Base-by-base conservation (phyloP, 176 grass and related monocot species). In the Dactylis glomerata region DNA sequence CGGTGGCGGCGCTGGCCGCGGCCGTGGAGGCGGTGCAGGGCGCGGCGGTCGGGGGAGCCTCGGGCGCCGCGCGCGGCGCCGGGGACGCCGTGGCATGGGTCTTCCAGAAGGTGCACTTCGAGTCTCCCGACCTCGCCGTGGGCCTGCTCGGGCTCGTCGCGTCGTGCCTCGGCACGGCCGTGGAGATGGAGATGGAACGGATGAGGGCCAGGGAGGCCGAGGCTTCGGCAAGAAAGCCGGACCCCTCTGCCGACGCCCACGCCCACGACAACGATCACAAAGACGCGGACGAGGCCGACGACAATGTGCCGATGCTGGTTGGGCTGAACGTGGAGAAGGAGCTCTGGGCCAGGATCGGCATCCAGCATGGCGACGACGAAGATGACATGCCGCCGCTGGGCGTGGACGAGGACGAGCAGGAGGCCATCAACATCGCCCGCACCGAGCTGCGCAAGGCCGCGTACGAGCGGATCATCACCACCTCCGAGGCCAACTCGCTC, bases 391-490 rank as follows among this genome's bases (percentile, higher is more conserved):
- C 61, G 74, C 46, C 73, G 33, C 33, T 67, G 70, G 41, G 50
- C 64, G 75, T 44, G 38, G 9, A 56, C 19, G 50, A 80, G 40
- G 58, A 76, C 54, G 74, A 73, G 7, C 36, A 47, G 51, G 67
- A 86, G 14, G 78, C 26, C 2, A 59, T 70, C 26, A 30, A 85
- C 26, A 4, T 11, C 59, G 19, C 80, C 26, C 78, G 81, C 40
- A 67, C 68, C 17, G 50, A 77, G 56, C 79, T 80, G 31, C 68
- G 87, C 36, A 76, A 88, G 76, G 82, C 86, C 27, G 68, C 82
- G 36, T 98, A 98, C 82, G 92, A 98, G 92, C 82, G 81, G 59
- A 57, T 85, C 69, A 93, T 98, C 73, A 66, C 81, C 27, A 70
- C 49, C 34, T 84, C 83, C 67, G 82, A 79, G 23, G 82, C 87